Conservation (phyloP, 2,329 filamentous ascomycete species). For the Shiraia sp. region DNA sequence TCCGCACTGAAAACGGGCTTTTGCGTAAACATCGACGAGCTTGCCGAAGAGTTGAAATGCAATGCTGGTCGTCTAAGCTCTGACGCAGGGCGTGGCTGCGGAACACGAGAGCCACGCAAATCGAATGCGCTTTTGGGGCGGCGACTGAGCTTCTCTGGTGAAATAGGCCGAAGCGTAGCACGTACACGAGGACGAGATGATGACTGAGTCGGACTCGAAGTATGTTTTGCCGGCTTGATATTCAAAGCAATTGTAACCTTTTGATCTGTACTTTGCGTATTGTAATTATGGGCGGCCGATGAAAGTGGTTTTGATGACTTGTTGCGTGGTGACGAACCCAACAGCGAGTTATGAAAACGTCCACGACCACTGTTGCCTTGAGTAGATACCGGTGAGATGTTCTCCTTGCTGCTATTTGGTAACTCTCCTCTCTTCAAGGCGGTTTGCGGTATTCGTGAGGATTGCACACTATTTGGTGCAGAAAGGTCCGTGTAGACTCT, state of each 20-base stretch:
- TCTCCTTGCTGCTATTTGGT: conserved; percentile 26
- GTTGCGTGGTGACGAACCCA: conserved; percentile 6
- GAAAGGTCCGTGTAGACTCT: conserved; percentile 27
- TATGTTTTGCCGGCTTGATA: neutral
- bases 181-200: conserved; percentile 19
- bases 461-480: conserved; percentile 9
- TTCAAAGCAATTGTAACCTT: conserved; percentile 16
- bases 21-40: conserved; percentile 18
- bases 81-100: conserved; percentile 5
- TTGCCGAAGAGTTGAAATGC: conserved; percentile 10
- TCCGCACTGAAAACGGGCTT: conserved; percentile 16
- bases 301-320: conserved; percentile 25
- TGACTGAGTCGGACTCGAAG: conserved; percentile 4
- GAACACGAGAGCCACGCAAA: conserved; percentile 17
- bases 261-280: conserved; percentile 13
- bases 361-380: conserved; percentile 1
- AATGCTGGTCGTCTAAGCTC: conserved; percentile 9
- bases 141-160: conserved; percentile 22
- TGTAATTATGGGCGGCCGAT: conserved; percentile 12
- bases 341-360: conserved; percentile 1
- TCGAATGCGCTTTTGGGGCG: conserved; percentile 41
- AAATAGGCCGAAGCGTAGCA: conserved; percentile 18
- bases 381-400: conserved; percentile 15
- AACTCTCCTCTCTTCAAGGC: conserved; percentile 8
- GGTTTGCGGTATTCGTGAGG: conserved; percentile 6